A percentile compares a stretch with the other conserved stretches of the same genome.
Conservation (phyloP, 1,284 basidiomycete species). For the Fomitopsis schrenkii region DNA sequence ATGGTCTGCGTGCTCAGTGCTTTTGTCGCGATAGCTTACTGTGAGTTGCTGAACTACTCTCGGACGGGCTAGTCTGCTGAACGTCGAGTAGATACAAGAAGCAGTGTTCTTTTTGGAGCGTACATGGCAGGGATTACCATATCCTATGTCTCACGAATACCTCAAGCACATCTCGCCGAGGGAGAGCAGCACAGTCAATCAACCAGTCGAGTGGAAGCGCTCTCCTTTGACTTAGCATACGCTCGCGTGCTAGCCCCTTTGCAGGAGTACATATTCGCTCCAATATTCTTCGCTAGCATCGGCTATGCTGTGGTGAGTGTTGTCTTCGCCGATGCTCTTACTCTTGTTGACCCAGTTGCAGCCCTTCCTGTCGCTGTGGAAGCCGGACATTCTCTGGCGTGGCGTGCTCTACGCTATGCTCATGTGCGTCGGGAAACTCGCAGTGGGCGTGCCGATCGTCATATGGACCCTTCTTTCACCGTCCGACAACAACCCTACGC, state of each 20-base stretch:
- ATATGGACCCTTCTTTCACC: slow-evolving; percentile 9
- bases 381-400: slow-evolving; percentile 42
- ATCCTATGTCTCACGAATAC: slow-evolving; percentile 19
- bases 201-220: background rate
- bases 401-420: slow-evolving; percentile 44
- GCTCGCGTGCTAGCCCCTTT: slow-evolving; percentile 29
- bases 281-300: slow-evolving; percentile 53
- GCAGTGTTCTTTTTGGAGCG: slow-evolving; percentile 26
- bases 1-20: slow-evolving; percentile 20
- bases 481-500: too few relatives aligned
- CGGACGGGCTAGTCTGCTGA: background rate
- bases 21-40: slow-evolving; percentile 22
- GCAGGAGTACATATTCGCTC: slow-evolving; percentile 37
- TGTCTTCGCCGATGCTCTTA: background rate
- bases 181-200: too few relatives aligned
- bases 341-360: background rate
- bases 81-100: slow-evolving; percentile 19
- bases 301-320: slow-evolving; percentile 43
- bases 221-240: slow-evolving; percentile 26
- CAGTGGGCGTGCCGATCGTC: slow-evolving; percentile 21
- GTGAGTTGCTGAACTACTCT: slow-evolving; percentile 7
- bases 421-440: slow-evolving; percentile 44
- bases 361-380: slow-evolving; percentile 46
- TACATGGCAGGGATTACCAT: slow-evolving; percentile 24
- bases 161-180: background rate